phyloP scores from a whole-genome alignment of 1,139 yeast species.

The Ogataea hybrid region DNA sequence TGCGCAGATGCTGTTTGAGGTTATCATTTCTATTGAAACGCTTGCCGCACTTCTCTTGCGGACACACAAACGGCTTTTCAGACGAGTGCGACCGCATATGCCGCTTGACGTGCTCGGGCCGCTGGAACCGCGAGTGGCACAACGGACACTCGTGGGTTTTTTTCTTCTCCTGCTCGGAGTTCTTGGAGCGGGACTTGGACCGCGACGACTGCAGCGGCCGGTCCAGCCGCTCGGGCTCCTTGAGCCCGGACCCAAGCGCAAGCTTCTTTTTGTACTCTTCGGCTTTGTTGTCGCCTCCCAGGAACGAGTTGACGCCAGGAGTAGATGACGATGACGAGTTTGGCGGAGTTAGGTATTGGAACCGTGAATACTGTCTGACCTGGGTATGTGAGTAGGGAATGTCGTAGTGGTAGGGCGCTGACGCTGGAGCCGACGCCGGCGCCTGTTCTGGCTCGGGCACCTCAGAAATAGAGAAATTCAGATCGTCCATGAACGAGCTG shows the following conservation, averaged over 20 bases:
- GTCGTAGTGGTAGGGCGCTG: constrained; percentile 6
- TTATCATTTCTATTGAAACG: constrained; percentile 73
- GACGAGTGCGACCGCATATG: constrained; percentile 86
- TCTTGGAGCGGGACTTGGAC: constrained; percentile 32
- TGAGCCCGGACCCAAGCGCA: constrained; percentile 8
- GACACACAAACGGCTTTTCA: constrained; percentile 82
- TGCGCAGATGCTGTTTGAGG: constrained; percentile 66
- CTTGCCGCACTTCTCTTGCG: constrained; percentile 69
- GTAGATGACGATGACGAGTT: constrained; percentile 21
- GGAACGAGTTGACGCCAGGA: constrained; percentile 8
- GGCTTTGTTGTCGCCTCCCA: constrained; percentile 1
- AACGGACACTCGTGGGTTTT: constrained; percentile 76
- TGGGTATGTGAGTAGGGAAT: constrained; percentile 2
- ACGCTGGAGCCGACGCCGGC: constrained; percentile 1
- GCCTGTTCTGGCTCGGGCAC: constrained; percentile 11
- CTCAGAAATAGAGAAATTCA: constrained; percentile 16
- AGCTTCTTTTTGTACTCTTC: constrained; percentile 7
- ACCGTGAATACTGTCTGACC: constrained; percentile 6
- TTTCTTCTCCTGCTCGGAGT: constrained; percentile 50
- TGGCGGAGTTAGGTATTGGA: constrained; percentile 22
- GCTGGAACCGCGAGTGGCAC: constrained; percentile 71
- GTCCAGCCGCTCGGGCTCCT: constrained; percentile 28
- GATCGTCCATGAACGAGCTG: constrained; percentile 14
- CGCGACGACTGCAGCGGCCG: constrained; percentile 32
- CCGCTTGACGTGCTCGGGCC: constrained; percentile 91